Evolutionary conservation across 768 basidiomycete species (phyloP), one percentile per base, ranked within the genome.

Genomic region (Mycena crocata): DNA sequence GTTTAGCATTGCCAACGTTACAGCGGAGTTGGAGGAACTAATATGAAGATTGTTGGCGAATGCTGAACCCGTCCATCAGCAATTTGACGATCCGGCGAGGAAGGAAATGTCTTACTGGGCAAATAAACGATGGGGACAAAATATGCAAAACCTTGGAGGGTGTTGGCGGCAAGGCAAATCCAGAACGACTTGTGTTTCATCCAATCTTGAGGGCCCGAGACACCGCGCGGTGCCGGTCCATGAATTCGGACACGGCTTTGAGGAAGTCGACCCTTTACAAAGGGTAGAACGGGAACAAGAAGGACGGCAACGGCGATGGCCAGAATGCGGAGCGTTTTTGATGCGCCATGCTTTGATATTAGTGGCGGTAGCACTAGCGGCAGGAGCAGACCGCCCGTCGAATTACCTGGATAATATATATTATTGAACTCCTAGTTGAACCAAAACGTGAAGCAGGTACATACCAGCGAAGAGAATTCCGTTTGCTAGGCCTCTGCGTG

Each of bases 381-480:
- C 19, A 77, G 64, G 31, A 78, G 34, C 3, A 77, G 50, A 28
- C 77, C 79, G 14, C 78, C 79, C 2, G 66, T 56, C 1, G 71
- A 64, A n/a, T 74, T 75, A 9, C 73, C 73, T 74, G 45, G 3
- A 35, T 26, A 24, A 9, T 28, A 13, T 50, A 8, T 21, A 15
- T 23, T 17, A 13, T 26, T 19, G 37, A 45, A 15, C 24, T 48
- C 31, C n/a, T n/a, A n/a, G n/a, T n/a, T n/a, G n/a, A 34, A 30
- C 42, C 15, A 12, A 13, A 31, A 23, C 26, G 7, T 19, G 13
- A 28, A 42, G 13, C 21, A 24, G 7, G 39, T 14, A 61, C 67
- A 12, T 40, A 65, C 78, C 79, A 26, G 76, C 77, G 49, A 76
- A 76, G 24, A 79, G 71, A n/a, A 77, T 73, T 3, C 79, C 77